Evolutionary conservation across 345 rosid species (phyloP).

Genomic region (Brassica rapa): DNA sequence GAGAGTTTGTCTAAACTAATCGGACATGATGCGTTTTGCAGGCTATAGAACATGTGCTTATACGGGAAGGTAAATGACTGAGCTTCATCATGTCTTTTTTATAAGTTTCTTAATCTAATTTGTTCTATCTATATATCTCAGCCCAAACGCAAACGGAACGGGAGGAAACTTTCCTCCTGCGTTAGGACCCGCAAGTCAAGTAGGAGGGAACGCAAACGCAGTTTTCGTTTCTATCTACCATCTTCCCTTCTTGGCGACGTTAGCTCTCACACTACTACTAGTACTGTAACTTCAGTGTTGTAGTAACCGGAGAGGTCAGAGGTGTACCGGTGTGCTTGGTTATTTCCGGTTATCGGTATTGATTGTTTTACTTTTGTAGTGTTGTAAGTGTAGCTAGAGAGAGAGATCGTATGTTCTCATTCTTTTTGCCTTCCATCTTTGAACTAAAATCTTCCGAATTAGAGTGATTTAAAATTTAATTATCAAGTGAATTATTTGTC

Average conservation of each 20-base stretch:
- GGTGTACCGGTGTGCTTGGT: neutral
- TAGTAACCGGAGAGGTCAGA: constrained; percentile 16
- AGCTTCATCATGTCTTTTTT: neutral
- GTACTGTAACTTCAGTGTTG: constrained; percentile 26
- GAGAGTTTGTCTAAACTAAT: too few species aligned
- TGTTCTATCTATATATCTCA: constrained; percentile 28
- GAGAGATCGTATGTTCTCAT: constrained; percentile 26
- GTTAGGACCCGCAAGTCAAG: constrained; percentile 64
- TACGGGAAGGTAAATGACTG: constrained; percentile 79
- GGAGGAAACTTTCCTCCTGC: constrained; percentile 57
- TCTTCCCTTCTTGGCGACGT: constrained; percentile 38
- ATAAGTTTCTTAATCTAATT: neutral
- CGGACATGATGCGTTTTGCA: constrained; percentile 37
- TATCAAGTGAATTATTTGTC: constrained; percentile 1
- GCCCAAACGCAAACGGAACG: constrained; percentile 48
- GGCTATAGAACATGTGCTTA: constrained; percentile 73
- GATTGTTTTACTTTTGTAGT: constrained; percentile 26
- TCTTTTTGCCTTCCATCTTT: constrained; percentile 24
- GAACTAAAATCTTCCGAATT: neutral
- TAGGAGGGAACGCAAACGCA: constrained; percentile 46
- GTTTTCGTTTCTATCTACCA: constrained; percentile 35
- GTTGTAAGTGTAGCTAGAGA: constrained; percentile 24
- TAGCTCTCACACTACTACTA: constrained; percentile 40
- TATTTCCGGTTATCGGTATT: constrained; percentile 11
- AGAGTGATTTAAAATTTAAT: constrained; percentile 20